Evolutionary conservation across 805 yeast species (phyloP).

Genomic region (Brettanomyces bruxellensis): DNA sequence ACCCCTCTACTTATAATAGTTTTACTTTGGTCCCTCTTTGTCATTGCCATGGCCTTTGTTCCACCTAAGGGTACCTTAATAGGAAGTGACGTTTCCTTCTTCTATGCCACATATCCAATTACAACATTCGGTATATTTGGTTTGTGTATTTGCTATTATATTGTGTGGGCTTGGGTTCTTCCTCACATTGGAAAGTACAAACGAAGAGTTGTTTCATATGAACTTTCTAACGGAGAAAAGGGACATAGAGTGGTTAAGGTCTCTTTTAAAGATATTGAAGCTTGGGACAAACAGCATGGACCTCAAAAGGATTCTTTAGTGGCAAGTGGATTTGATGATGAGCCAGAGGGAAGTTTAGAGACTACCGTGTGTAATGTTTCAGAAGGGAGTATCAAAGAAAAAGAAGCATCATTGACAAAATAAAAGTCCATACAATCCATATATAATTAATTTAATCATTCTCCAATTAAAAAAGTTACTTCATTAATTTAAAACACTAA

Average conservation of each 20-base stretch:
- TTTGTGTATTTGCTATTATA: slow-evolving; percentile 27
- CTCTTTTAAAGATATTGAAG: slow-evolving; percentile 20
- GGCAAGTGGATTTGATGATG: neutral
- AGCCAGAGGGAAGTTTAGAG: neutral
- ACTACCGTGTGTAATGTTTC: neutral
- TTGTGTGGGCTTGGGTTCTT: slow-evolving; percentile 27
- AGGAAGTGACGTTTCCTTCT: slow-evolving; percentile 34
- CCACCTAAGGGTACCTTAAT: slow-evolving; percentile 32
- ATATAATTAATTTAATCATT: no score
- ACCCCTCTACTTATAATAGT: slow-evolving; percentile 26
- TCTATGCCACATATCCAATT: slow-evolving; percentile 34
- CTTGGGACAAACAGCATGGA: slow-evolving; percentile 23
- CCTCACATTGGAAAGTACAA: slow-evolving; percentile 26
- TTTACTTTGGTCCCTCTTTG: slow-evolving; percentile 27
- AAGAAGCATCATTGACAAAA: no score
- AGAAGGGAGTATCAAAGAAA: no score
- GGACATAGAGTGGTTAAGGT: slow-evolving; percentile 33
- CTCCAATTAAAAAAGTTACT: no score
- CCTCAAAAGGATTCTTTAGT: neutral
- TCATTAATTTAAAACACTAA: no score
- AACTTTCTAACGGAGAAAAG: slow-evolving; percentile 28
- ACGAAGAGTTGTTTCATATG: slow-evolving; percentile 24
- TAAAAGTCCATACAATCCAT: no score
- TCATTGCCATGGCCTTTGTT: slow-evolving; percentile 33
- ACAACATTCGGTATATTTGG: slow-evolving; percentile 27